phyloP scores from a whole-genome alignment of 225 moss, liverwort and hornwort species.

The Takakia lepidozioides region DNA sequence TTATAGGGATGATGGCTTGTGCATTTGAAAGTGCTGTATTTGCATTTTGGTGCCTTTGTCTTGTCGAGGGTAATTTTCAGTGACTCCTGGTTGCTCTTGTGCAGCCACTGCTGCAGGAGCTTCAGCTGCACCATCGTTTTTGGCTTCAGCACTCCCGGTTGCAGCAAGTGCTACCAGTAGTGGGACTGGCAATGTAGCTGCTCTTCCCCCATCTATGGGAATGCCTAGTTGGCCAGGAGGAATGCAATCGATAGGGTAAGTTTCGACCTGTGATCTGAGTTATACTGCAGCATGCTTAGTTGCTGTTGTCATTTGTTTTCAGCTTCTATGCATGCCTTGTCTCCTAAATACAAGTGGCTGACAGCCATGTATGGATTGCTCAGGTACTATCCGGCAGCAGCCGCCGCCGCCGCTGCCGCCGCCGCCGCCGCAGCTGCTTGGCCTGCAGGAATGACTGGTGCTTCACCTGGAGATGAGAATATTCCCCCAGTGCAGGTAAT shows the following conservation, averaged over 20 bases:
- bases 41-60: too few relatives aligned
- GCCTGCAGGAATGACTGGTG: slow-evolving; percentile 12
- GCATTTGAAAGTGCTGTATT: too few relatives aligned
- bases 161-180: slow-evolving; percentile 13
- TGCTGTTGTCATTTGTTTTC: too few relatives aligned
- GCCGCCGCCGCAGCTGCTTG: slow-evolving; percentile 22
- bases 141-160: slow-evolving; percentile 18
- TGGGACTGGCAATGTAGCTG: slow-evolving; percentile 31
- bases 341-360: too few relatives aligned
- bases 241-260: slow-evolving; percentile 9
- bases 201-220: slow-evolving; percentile 55
- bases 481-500: slow-evolving; percentile 52
- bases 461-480: slow-evolving; percentile 40
- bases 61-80: too few relatives aligned
- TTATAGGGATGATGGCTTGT: too few relatives aligned
- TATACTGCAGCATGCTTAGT: not conserved
- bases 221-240: slow-evolving; percentile 70
- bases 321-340: too few relatives aligned
- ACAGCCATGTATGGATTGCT: too few relatives aligned
- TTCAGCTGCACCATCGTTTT: slow-evolving; percentile 27
- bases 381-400: slow-evolving; percentile 36
- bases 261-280: too few relatives aligned
- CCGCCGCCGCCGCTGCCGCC: slow-evolving; percentile 24
- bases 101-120: slow-evolving; percentile 19
- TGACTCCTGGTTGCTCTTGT: not conserved